These are phyloP conservation scores for Westerdykella aurantiaca DNA, from an alignment of 2,329 filamentous ascomycete genomes.

Conservation along the genomic window DNA sequence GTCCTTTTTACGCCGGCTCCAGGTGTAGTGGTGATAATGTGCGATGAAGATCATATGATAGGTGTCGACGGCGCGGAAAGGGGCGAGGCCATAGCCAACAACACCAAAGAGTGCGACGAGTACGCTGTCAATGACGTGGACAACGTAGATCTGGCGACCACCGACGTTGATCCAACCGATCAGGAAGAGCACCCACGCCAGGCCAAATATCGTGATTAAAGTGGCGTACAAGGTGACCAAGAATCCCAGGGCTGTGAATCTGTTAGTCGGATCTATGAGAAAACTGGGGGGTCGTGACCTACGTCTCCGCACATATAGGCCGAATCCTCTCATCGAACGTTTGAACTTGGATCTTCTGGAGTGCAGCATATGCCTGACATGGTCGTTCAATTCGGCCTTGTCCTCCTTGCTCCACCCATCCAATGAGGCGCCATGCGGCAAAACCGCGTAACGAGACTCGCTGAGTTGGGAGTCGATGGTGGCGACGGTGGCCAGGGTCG, in stretches of 20 bases:
- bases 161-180: constrained; percentile 87
- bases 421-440: constrained; percentile 67
- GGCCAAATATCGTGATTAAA: constrained; percentile 75
- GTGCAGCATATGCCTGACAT: constrained; percentile 82
- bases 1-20: constrained; percentile 58
- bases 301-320: constrained; percentile 69
- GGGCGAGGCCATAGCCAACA: constrained; percentile 56
- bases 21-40: constrained; percentile 62
- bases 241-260: constrained; percentile 62
- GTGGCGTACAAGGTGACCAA: constrained; percentile 78
- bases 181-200: constrained; percentile 85
- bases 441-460: constrained; percentile 69
- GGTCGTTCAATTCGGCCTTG: constrained; percentile 72
- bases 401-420: constrained; percentile 72
- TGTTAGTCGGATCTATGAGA: constrained; percentile 5
- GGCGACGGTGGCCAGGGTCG: constrained; percentile 36
- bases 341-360: constrained; percentile 75
- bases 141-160: constrained; percentile 57
- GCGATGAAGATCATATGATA: constrained; percentile 84
- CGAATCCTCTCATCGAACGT: constrained; percentile 71
- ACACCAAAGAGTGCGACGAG: constrained; percentile 59
- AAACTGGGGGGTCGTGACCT: constrained; percentile 26
- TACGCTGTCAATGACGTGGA: constrained; percentile 52
- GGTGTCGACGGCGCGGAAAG: constrained; percentile 74
- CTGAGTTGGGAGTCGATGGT: constrained; percentile 65